These are phyloP conservation scores for Nicotiana tabacum DNA, from an alignment of 257 asterid genomes.

Conservation along the genomic window DNA sequence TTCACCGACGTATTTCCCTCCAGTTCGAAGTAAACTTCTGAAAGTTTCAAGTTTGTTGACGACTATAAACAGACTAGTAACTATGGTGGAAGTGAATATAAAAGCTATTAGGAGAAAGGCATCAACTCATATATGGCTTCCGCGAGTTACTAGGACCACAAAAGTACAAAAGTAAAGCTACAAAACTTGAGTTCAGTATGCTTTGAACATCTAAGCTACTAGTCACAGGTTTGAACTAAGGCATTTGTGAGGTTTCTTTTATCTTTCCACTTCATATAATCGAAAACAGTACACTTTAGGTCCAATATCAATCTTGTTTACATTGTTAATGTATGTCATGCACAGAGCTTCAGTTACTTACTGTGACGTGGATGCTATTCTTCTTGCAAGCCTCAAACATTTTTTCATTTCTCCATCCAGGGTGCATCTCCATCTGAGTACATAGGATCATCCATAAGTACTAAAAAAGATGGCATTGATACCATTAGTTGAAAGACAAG, in stretches of 20 bases:
- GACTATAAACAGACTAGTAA: background rate
- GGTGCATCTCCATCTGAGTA: conserved; percentile 79
- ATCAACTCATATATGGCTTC: too few relatives aligned
- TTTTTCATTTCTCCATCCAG: conserved; percentile 82
- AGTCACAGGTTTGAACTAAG: background rate
- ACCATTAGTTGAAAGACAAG: background rate
- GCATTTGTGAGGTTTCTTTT: background rate
- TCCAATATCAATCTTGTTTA: background rate
- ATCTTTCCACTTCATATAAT: background rate
- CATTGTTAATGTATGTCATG: background rate
- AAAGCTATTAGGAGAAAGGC: too few relatives aligned
- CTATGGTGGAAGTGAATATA: too few relatives aligned
- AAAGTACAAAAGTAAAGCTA: too few relatives aligned
- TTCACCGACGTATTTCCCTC: background rate
- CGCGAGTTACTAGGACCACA: too few relatives aligned
- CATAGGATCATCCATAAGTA: background rate
- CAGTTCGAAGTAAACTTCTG: too few relatives aligned
- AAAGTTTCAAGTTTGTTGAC: background rate
- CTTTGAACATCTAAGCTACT: background rate
- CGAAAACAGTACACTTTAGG: background rate
- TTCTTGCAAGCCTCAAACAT: conserved; percentile 63
- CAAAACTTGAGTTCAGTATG: background rate
- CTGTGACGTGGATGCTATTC: conserved; percentile 52
- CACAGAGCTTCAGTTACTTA: conserved; percentile 7
- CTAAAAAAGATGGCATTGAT: background rate